A percentile compares a stretch with the other conserved stretches of the same genome.
These are phyloP conservation scores for Royoungia palumana DNA, from an alignment of 768 basidiomycete genomes.

Conservation along the genomic window DNA sequence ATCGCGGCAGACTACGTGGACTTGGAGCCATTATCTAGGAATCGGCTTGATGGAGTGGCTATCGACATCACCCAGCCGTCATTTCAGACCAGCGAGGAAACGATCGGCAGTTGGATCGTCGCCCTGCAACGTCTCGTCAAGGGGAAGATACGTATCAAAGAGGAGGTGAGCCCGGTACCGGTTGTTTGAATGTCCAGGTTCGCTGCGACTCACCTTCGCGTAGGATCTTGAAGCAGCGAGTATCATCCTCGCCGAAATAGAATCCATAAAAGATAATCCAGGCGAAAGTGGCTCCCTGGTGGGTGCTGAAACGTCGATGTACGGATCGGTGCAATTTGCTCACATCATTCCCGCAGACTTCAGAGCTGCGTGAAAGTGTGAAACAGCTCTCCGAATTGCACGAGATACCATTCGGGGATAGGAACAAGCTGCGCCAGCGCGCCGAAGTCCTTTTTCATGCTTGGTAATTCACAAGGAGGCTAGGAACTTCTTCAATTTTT, in stretches of 20 bases:
- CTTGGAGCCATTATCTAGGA: not conserved
- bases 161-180: conserved; percentile 14
- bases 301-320: conserved; percentile 8
- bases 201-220: not conserved
- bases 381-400: conserved; percentile 24
- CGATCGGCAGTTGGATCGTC: conserved; percentile 16
- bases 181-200: not conserved
- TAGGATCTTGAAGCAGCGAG: conserved; percentile 28
- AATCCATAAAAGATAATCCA: conserved; percentile 20
- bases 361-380: conserved; percentile 18
- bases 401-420: conserved; percentile 31
- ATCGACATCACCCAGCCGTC: not conserved
- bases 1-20: too few species aligned
- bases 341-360: conserved; percentile 10
- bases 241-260: conserved; percentile 29
- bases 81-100: conserved; percentile 1
- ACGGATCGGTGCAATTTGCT: not conserved
- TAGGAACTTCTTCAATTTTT: not conserved
- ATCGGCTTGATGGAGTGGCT: not conserved
- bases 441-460: conserved; percentile 14
- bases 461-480: conserved; percentile 11
- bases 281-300: conserved; percentile 12
- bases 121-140: conserved; percentile 32
- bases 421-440: conserved; percentile 24
- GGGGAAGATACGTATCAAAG: conserved; percentile 21